These are phyloP conservation scores for Trichodelitschia bisporula DNA, from an alignment of 495 filamentous ascomycete species.

Conservation along the genomic window DNA sequence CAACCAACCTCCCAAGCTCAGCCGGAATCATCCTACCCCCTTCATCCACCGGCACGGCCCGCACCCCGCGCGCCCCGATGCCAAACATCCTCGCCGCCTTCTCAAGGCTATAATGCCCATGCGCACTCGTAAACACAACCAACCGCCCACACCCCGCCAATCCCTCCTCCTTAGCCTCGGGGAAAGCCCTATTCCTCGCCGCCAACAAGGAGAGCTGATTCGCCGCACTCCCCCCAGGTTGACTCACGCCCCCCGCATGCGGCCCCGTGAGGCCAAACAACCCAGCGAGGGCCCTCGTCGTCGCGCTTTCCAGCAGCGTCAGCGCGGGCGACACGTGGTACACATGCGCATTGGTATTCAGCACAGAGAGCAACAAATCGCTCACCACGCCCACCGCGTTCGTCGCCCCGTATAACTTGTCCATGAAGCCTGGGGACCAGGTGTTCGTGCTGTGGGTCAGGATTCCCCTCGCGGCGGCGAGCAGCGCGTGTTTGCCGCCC, in stretches of 20 bases:
- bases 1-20: constrained; percentile 35
- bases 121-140: constrained; percentile 66
- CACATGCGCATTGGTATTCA: constrained; percentile 84
- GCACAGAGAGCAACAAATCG: constrained; percentile 53
- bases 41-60: constrained; percentile 47
- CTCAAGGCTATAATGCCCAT: constrained; percentile 87
- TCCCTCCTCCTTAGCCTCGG: constrained; percentile 45
- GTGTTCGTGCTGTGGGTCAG: constrained; percentile 78
- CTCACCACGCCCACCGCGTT: constrained; percentile 64
- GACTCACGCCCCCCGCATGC: constrained; percentile 63
- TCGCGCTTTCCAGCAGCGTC: constrained; percentile 63
- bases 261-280: constrained; percentile 54
- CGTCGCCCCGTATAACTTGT: constrained; percentile 72
- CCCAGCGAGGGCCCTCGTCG: constrained; percentile 36
- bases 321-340: constrained; percentile 78
- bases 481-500: constrained; percentile 43
- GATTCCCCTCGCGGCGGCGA: constrained; percentile 36
- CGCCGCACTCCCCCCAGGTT: constrained; percentile 63
- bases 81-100: constrained; percentile 78
- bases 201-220: constrained; percentile 76
- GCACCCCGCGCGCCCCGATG: constrained; percentile 48
- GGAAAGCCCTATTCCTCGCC: constrained; percentile 67
- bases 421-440: constrained; percentile 87
- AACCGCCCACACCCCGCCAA: constrained; percentile 23
- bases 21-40: constrained; percentile 43